Evolutionary conservation across 2,329 filamentous ascomycete genomes (phyloP), one percentile per base, ranked within the genome.

Genomic region (Fusarium camptoceras): DNA sequence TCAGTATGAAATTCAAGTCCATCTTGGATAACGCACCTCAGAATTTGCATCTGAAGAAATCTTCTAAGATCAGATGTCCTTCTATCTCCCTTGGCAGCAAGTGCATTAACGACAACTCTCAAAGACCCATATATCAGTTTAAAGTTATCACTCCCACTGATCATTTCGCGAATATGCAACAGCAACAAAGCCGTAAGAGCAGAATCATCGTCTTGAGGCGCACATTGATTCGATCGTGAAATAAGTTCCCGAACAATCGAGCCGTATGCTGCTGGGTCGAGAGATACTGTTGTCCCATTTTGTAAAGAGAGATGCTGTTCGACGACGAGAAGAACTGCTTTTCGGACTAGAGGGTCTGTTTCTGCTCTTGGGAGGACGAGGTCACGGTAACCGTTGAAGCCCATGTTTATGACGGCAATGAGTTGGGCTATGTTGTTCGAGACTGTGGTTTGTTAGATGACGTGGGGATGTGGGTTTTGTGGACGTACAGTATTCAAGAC

Each of bases 141-240:
- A 4, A 73, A 73, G 11, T 73, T 73, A n/a, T 73, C 71, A 3
- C 71, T 70, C 1, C 71, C 71, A 8, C 71, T 73, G 1, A 73
- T 73, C 68, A 73, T 73, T 41, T 73, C 71, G 3, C 71, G 55
- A 11, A 73, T 69, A 16, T 73, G 71, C 1, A 73, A n/a, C 0
- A 73, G 18, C 2, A 73, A 59, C 15, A 73, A 28, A 2, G 70
- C 68, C 2, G 71, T 73, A 0, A 73, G 69, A 6, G 71, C 71
- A 1, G 71, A 73, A 22, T 72, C 71, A 4, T 73, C 71, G 5
- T 73, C 56, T 15, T 73, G 71, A 0, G 71, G 71, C 0, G 71
- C 68, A 18, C 68, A 73, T 15, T 56, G 50, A 27, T 73, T 42
- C 4, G 71, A 73, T 1, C 71, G 55, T 2, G 34, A 47, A 4